Base-by-base conservation (phyloP, 208 protist genomes). In the Leishmania arabica region DNA sequence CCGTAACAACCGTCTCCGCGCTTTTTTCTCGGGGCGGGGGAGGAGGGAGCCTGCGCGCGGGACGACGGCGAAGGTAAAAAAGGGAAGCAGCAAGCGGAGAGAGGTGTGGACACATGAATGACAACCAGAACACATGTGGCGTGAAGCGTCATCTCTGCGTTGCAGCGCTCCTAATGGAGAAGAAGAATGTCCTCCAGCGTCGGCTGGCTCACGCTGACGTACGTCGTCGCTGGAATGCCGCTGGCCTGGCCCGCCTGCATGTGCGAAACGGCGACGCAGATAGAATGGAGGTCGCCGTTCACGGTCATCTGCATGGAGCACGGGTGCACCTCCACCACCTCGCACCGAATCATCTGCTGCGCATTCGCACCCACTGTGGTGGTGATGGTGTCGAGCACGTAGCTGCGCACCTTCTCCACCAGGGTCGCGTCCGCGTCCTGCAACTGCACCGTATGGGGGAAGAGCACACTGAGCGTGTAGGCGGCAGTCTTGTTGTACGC, bases 121-220 rank as follows among this genome's bases (percentile, higher is more conserved):
- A 45, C 2, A 47, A 11, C 19, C 7, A 34, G 21, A 54, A n/a
- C 66, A 31, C n/a, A 21, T 8, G 65, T 45, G 49, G 24, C 42
- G 56, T 31, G 34, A 17, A 21, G 37, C 5, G 42, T 21, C 51
- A 24, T 45, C 34, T 34, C 53, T 34, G 53, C 13, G 2, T 37
- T n/a, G 15, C 17, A 49, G 65, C 31, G n/a, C 13, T 54, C 21
- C 77, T 89, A 85, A 75, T 89, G 78, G 51, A 78, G 77, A 2
- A 91, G 80, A 8, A 96, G 84, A 42, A 94, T 90, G 72, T 96
- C 90, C 81, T 96, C 92, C 78, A 96, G 84, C 34, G 87, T 91
- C 42, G 89, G 86, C 82, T 94, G 89, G 73, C 86, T 89, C 40
- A 92, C 88, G 86, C 90, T 89, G 53, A 92, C 86, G 71, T 93